Percentiles rank a stretch among this genome's conserved stretches.
Evolutionary conservation across 495 filamentous ascomycete species (phyloP).

Genomic region (Daldinia bambusicola): DNA sequence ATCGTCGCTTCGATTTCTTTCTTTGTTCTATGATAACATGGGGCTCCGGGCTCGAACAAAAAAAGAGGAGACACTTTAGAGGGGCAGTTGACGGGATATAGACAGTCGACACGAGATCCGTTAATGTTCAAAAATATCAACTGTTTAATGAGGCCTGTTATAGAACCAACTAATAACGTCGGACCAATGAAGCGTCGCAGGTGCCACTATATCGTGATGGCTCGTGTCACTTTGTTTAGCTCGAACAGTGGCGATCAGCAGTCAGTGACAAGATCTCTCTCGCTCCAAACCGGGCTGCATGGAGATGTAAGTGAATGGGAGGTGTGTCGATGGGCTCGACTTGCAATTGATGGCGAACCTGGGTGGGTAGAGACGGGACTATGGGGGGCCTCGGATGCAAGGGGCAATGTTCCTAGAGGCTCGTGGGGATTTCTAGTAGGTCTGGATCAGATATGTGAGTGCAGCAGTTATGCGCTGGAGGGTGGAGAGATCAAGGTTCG

Average conservation of each 20-base stretch:
- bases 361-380: slow-evolving; percentile 36
- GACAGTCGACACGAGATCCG: slow-evolving; percentile 22
- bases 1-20: slow-evolving; percentile 22
- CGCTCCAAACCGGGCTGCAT: slow-evolving; percentile 16
- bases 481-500: slow-evolving; percentile 40
- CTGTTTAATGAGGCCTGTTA: slow-evolving; percentile 14
- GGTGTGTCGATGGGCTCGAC: slow-evolving; percentile 25
- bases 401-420: slow-evolving; percentile 42
- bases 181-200: slow-evolving; percentile 12
- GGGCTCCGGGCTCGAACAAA: slow-evolving; percentile 8
- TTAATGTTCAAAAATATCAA: slow-evolving; percentile 27
- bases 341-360: slow-evolving; percentile 27
- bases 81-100: slow-evolving; percentile 15
- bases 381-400: slow-evolving; percentile 31
- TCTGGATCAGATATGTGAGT: slow-evolving; percentile 16
- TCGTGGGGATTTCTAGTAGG: slow-evolving; percentile 31
- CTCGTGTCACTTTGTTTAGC: slow-evolving; percentile 25
- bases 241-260: slow-evolving; percentile 26
- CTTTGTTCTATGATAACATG: slow-evolving; percentile 30
- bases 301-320: slow-evolving; percentile 10
- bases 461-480: slow-evolving; percentile 27
- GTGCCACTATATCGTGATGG: slow-evolving; percentile 30
- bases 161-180: slow-evolving; percentile 22
- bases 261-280: slow-evolving; percentile 23
- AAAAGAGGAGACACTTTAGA: slow-evolving; percentile 1